These are phyloP conservation scores for Chenopodium suecicum DNA, from an alignment of 148 eudicot species.

Conservation along the genomic window DNA sequence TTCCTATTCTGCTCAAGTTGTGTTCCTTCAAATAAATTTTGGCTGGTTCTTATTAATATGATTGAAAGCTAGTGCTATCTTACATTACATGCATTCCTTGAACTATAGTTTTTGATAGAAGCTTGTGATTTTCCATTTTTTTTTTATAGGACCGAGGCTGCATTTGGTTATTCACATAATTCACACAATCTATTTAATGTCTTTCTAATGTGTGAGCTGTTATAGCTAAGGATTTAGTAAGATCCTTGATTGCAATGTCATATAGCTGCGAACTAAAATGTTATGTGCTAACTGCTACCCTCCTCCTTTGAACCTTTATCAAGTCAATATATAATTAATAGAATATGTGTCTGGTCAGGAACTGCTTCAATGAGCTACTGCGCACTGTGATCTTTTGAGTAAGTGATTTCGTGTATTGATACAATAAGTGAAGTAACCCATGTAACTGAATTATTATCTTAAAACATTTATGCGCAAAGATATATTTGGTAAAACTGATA, in stretches of 20 bases:
- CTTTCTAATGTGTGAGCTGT: background rate
- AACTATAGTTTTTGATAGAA: background rate
- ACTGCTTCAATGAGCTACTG: background rate
- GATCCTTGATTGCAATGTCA: background rate
- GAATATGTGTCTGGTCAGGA: background rate
- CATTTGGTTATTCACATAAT: background rate
- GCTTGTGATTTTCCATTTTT: background rate
- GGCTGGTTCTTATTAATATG: background rate
- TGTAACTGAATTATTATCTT: background rate
- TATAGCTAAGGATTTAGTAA: background rate
- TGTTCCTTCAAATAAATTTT: background rate
- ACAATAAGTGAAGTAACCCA: background rate
- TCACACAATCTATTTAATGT: background rate
- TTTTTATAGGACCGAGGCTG: conserved; percentile 3
- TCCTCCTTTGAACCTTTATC: background rate
- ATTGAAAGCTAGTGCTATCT: background rate
- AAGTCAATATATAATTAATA: conserved; percentile 4
- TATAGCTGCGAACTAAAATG: background rate
- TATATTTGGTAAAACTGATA: background rate
- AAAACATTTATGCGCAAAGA: background rate
- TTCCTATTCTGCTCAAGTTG: background rate
- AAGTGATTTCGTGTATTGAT: background rate
- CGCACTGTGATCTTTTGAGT: background rate
- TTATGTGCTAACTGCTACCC: background rate
- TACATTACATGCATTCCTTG: too few relatives aligned